These are phyloP conservation scores for Vigna reflexopilosa DNA, from an alignment of 306 rosid species.

Conservation along the genomic window DNA sequence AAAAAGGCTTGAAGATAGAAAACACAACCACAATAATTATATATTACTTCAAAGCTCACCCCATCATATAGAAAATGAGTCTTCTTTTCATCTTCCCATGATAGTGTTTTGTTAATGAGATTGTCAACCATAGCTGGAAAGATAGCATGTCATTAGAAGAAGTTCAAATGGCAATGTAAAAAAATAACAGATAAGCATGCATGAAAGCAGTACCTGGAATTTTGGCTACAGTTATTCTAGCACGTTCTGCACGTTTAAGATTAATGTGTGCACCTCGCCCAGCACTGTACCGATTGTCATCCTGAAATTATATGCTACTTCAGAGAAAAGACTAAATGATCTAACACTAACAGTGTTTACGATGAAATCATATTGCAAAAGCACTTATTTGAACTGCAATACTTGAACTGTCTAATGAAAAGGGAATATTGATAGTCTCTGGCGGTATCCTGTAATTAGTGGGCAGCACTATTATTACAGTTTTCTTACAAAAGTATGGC, in stretches of 20 bases:
- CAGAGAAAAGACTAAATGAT: slow-evolving; percentile 41
- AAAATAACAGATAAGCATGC: slow-evolving; percentile 23
- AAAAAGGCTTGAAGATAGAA: neutral
- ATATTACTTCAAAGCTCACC: slow-evolving; percentile 59
- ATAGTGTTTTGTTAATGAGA: slow-evolving; percentile 73
- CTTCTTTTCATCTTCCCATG: slow-evolving; percentile 89
- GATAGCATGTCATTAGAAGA: slow-evolving; percentile 44
- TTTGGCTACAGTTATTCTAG: slow-evolving; percentile 79
- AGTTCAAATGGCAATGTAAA: slow-evolving; percentile 31
- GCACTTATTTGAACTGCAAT: slow-evolving; percentile 22
- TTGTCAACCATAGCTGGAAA: slow-evolving; percentile 87
- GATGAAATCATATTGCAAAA: slow-evolving; percentile 20
- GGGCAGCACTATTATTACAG: neutral
- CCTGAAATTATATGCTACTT: slow-evolving; percentile 63
- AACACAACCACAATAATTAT: slow-evolving; percentile 21
- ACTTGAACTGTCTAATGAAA: neutral
- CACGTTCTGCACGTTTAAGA: slow-evolving; percentile 97
- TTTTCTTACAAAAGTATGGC: neutral
- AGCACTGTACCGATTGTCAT: slow-evolving; percentile 81
- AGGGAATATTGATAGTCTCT: neutral
- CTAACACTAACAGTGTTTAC: neutral
- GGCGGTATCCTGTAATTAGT: neutral
- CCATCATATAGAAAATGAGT: slow-evolving; percentile 82
- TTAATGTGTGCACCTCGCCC: slow-evolving; percentile 95
- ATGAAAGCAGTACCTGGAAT: slow-evolving; percentile 73